Conservation (phyloP, 257 asterid genomes). For the Perilla frutescens region DNA sequence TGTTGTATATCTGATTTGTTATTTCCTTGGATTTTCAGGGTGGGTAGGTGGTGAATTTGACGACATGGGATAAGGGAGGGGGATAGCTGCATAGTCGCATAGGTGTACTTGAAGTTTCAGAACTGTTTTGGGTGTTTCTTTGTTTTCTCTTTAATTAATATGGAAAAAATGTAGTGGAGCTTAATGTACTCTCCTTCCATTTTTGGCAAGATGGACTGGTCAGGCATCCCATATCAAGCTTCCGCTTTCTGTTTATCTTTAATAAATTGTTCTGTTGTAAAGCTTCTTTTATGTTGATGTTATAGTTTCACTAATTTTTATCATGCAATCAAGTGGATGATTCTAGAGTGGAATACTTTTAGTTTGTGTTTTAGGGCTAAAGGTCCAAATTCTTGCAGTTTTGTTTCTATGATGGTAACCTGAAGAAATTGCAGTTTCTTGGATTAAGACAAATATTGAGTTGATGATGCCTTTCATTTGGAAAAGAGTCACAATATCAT, state of each 20-base stretch:
- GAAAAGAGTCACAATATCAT: not conserved
- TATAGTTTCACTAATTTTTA: not conserved
- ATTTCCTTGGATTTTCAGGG: not conserved
- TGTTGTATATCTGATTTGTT: not conserved
- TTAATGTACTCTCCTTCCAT: not conserved
- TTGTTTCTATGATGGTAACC: conserved; percentile 10
- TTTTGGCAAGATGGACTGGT: not conserved
- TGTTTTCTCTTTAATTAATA: not conserved
- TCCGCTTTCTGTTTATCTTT: not conserved
- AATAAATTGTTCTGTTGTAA: not conserved
- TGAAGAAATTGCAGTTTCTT: not conserved
- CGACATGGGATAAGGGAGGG: not conserved
- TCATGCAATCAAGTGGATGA: not conserved
- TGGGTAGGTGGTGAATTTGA: conserved; percentile 1
- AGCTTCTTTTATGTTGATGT: not conserved
- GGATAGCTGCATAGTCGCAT: not conserved
- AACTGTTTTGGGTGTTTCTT: not conserved
- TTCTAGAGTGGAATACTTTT: not conserved
- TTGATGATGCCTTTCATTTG: not conserved
- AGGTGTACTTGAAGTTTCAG: not conserved
- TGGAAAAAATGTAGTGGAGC: not conserved
- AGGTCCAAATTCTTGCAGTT: conserved; percentile 12
- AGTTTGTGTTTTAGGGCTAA: not conserved
- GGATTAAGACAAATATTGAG: conserved; percentile 4
- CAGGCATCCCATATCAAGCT: not conserved